A percentile compares a stretch with the other conserved stretches of the same genome.
Conservation (phyloP, 441 rosid species). For the Isatis lusitanica region DNA sequence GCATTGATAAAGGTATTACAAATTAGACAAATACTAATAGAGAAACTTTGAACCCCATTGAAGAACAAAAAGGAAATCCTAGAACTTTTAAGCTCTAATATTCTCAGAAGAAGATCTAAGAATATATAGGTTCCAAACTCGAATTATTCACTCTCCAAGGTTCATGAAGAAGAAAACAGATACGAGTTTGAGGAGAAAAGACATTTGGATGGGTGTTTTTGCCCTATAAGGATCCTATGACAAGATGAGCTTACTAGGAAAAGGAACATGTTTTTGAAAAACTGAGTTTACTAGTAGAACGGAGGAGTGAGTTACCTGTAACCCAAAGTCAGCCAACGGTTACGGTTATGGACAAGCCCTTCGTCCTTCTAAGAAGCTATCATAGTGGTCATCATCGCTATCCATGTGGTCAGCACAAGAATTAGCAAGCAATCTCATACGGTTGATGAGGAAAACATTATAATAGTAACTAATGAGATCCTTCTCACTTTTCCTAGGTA, state of each 20-base stretch:
- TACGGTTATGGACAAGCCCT: background rate
- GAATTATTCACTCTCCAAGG: background rate
- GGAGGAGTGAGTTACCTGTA: constrained; percentile 15
- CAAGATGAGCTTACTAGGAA: background rate
- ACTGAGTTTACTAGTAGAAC: background rate
- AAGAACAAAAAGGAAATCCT: background rate
- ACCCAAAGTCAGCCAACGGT: background rate
- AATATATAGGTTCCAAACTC: background rate
- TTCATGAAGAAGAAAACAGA: background rate
- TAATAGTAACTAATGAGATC: constrained; percentile 44
- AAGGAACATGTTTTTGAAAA: constrained; percentile 22
- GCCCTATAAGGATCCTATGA: constrained; percentile 22
- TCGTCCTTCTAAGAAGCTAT: constrained; percentile 24
- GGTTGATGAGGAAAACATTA: constrained; percentile 43
- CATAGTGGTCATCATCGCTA: constrained; percentile 46
- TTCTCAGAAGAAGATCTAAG: background rate
- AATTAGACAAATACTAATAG: background rate
- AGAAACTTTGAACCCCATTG: background rate
- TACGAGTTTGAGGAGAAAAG: background rate
- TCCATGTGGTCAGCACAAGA: constrained; percentile 31
- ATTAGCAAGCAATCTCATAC: constrained; percentile 32
- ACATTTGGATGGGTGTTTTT: constrained; percentile 17
- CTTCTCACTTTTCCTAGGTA: constrained; percentile 37
- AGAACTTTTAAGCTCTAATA: background rate
- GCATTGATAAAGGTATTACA: background rate